phyloP scores from a whole-genome alignment of 495 filamentous ascomycete species.

The Aspergillus leporis region DNA sequence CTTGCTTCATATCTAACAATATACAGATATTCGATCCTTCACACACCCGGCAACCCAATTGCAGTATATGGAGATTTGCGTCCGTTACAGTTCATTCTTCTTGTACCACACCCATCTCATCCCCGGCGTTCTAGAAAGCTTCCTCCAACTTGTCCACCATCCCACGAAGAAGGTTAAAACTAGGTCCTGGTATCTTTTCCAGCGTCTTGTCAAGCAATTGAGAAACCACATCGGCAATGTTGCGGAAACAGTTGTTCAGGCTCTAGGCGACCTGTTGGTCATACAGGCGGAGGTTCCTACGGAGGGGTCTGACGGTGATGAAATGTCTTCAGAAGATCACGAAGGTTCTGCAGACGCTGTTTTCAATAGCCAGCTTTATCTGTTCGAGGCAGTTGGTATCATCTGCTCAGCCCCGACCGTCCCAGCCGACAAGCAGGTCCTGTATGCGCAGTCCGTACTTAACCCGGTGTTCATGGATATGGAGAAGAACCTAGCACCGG shows the following conservation, averaged over 20 bases:
- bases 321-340: conserved; percentile 89
- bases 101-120: conserved; percentile 76
- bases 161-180: conserved; percentile 79
- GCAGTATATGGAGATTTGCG: conserved; percentile 97
- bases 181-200: conserved; percentile 95
- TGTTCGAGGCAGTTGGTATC: conserved; percentile 92
- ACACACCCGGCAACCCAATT: conserved; percentile 89
- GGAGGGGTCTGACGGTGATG: conserved; percentile 75
- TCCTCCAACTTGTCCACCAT: conserved; percentile 86
- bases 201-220: conserved; percentile 87
- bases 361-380: conserved; percentile 86
- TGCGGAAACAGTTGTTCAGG: conserved; percentile 83
- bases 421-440: conserved; percentile 74
- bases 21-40: conserved; percentile 73
- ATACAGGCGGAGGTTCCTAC: conserved; percentile 85
- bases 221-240: conserved; percentile 81
- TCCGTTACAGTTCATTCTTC: conserved; percentile 92
- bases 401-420: conserved; percentile 78
- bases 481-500: conserved; percentile 69
- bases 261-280: conserved; percentile 82
- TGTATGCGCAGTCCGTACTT: conserved; percentile 83
- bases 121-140: conserved; percentile 84
- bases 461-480: conserved; percentile 84
- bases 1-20: conserved; percentile 17
- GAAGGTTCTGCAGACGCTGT: conserved; percentile 83